Conservation (phyloP, 495 filamentous ascomycete genomes). For the Sphaerosporella brunnea region DNA sequence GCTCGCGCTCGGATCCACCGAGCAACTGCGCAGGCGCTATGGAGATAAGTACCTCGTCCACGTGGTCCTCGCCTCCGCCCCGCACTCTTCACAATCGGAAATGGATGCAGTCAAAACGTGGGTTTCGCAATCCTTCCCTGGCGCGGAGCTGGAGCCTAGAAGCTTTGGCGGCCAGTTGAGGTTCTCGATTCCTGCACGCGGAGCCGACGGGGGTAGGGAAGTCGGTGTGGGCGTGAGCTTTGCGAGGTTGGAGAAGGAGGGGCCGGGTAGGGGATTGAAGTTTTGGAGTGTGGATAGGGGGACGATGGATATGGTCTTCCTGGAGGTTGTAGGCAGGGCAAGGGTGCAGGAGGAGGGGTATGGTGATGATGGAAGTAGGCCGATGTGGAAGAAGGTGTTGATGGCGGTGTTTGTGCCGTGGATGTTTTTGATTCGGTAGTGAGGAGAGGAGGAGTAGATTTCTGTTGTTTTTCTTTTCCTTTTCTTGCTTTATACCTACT, state of each 20-base stretch:
- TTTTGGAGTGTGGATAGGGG: constrained; percentile 34
- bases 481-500: not conserved
- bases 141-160: constrained; percentile 48
- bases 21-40: constrained; percentile 39
- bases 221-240: constrained; percentile 43
- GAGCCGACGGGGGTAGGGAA: constrained; percentile 12
- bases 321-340: constrained; percentile 60
- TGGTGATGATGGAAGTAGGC: constrained; percentile 28
- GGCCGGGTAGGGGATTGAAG: constrained; percentile 47
- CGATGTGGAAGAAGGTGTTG: constrained; percentile 13
- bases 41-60: constrained; percentile 49
- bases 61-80: constrained; percentile 54
- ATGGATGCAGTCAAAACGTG: constrained; percentile 45
- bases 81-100: constrained; percentile 46
- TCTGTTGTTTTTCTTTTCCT: not conserved
- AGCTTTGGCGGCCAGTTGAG: constrained; percentile 68
- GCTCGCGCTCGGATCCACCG: constrained; percentile 50
- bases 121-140: constrained; percentile 39
- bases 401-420: constrained; percentile 3
- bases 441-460: not conserved
- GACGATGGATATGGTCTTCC: constrained; percentile 62
- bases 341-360: constrained; percentile 64
- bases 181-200: constrained; percentile 46
- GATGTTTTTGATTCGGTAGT: constrained; percentile 8
- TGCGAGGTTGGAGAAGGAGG: constrained; percentile 48